phyloP scores from a whole-genome alignment of 768 basidiomycete species.

The Lentinula aciculospora region DNA sequence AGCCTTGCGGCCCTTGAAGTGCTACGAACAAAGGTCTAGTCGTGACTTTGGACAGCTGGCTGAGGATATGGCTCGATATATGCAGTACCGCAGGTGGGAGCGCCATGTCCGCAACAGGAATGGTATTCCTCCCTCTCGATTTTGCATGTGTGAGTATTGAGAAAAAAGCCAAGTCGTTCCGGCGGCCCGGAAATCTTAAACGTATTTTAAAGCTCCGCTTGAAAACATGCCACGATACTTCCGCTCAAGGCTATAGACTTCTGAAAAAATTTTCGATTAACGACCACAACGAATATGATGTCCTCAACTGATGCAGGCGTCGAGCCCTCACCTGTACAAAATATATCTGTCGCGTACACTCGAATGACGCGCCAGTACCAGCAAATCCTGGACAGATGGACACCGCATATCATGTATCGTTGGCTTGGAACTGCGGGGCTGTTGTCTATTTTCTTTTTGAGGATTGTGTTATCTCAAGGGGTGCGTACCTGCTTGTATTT shows the following conservation, averaged over 20 bases:
- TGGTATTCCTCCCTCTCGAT: background rate
- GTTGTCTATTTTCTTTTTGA: conserved; percentile 69
- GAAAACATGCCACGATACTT: background rate
- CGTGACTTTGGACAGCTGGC: conserved; percentile 20
- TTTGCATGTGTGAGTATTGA: background rate
- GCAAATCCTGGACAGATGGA: conserved; percentile 84
- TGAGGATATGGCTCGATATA: conserved; percentile 33
- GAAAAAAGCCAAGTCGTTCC: background rate
- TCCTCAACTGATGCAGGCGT: conserved; percentile 29
- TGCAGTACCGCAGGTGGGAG: conserved; percentile 28
- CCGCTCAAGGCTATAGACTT: background rate
- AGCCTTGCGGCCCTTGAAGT: conserved; percentile 91
- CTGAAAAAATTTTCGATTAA: conserved; percentile 1
- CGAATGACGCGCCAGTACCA: conserved; percentile 78
- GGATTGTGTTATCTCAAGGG: conserved; percentile 86
- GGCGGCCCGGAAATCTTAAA: background rate
- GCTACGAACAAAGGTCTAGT: conserved; percentile 70
- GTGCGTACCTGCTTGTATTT: conserved; percentile 40
- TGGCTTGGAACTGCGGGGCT: conserved; percentile 79
- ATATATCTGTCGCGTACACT: conserved; percentile 37
- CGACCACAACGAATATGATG: conserved; percentile 35
- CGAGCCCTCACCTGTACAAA: conserved; percentile 44
- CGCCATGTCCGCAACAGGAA: conserved; percentile 8
- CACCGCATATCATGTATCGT: conserved; percentile 83
- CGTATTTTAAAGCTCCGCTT: background rate